phyloP scores from a whole-genome alignment of 441 rosid genomes.

The Corymbia citriodora region DNA sequence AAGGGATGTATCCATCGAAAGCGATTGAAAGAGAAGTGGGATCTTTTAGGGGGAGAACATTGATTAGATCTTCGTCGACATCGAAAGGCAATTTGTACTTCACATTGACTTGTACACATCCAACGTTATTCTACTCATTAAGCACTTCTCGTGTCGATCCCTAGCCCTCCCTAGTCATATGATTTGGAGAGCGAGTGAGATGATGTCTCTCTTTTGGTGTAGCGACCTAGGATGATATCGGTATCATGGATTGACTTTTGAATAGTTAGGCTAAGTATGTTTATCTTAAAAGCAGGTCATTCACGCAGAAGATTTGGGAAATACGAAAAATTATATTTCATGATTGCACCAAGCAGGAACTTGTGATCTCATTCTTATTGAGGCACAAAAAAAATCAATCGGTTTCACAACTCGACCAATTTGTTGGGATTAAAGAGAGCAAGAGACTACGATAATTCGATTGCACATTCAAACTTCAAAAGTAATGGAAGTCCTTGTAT shows the following conservation, averaged over 20 bases:
- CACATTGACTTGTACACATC: not conserved
- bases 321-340: not conserved
- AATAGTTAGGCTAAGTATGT: not conserved
- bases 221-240: not conserved
- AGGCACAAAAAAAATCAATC: not conserved
- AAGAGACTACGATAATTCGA: not conserved
- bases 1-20: constrained; percentile 22
- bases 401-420: not conserved
- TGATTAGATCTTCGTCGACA: not conserved
- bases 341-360: not conserved
- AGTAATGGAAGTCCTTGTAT: not conserved
- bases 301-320: not conserved
- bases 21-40: constrained; percentile 35
- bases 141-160: not conserved
- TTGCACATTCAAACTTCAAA: not conserved
- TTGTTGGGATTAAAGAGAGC: not conserved
- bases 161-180: not conserved
- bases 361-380: not conserved
- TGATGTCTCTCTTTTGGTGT: not conserved
- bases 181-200: not conserved
- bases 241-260: not conserved
- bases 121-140: not conserved
- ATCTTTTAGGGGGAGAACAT: constrained; percentile 12
- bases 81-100: not conserved
- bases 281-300: not conserved